Evolutionary conservation across 805 yeast species (phyloP).

Genomic region (Wickerhamomyces sydowiorum): DNA sequence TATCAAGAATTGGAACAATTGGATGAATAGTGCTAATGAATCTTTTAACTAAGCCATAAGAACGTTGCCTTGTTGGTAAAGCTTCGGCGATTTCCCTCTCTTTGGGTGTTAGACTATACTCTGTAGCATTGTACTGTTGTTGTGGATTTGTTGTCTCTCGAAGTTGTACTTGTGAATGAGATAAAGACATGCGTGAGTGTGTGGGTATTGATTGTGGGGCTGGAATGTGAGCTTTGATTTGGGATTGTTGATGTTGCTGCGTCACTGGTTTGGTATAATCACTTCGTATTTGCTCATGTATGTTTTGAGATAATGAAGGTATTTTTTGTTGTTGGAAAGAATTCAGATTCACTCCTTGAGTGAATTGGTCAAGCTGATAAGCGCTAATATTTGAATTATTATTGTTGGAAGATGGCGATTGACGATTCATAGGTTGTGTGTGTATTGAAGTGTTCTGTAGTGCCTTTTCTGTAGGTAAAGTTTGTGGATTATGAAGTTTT

Average conservation of each 20-base stretch:
- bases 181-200: constrained; percentile 9
- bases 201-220: constrained; percentile 8
- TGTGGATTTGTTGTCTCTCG: constrained; percentile 21
- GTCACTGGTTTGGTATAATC: background rate
- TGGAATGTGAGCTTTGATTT: constrained; percentile 5
- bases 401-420: background rate
- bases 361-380: background rate
- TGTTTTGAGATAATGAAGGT: background rate
- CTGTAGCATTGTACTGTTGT: constrained; percentile 6
- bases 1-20: constrained; percentile 46
- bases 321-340: background rate
- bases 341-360: background rate
- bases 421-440: background rate
- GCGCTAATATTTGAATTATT: too few species aligned
- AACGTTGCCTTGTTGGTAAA: constrained; percentile 40
- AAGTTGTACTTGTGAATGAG: constrained; percentile 15
- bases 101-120: constrained; percentile 20
- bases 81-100: constrained; percentile 32
- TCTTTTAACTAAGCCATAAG: constrained; percentile 41
- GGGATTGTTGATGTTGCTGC: background rate
- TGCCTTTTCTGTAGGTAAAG: constrained; percentile 17
- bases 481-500: constrained; percentile 19
- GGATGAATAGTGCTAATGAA: constrained; percentile 50
- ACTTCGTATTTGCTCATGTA: background rate
- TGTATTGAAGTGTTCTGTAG: background rate